Base-by-base conservation (phyloP, 2,329 filamentous ascomycete genomes). In the Penicillium sp. region DNA sequence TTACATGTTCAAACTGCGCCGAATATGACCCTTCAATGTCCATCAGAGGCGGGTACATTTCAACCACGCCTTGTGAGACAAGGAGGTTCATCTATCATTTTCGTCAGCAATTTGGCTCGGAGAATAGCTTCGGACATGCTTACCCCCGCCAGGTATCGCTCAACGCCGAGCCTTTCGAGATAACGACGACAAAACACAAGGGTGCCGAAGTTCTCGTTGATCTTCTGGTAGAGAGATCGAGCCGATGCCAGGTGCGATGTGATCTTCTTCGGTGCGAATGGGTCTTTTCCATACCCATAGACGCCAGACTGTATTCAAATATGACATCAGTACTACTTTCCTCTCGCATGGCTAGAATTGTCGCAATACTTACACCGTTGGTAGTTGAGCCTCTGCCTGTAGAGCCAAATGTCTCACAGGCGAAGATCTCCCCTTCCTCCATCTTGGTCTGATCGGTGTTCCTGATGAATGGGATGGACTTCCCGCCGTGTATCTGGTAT, bases 161-260 rank as follows among this genome's bases (percentile, higher is more conserved):
- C 79, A 18, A 83, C 70, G 0, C 86, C 86, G n/a, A 88, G 74
- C n/a, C 85, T 81, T 44, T 88, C 85, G 31, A 89, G 78, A 61
- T 88, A 87, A 7, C 86, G 82, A 19, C 85, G 79, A 56, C 79
- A 86, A 67, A 88, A 88, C 1, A 85, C 83, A 31, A 89, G 66
- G 0, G 82, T 85, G 19, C 85, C 84, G 58, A 89, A 89, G 59
- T 87, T 86, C 64, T 85, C 81, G 51, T 83, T 79, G 66, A 89
- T 87, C 0, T 78, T 83, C 66, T 83, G 84, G 60, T 85, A 78
- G 41, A 89, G 69, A 6, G 80, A 78, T 59, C 83, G 85, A 13
- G 86, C 85, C 1, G 82, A 84, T 3, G 80, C 75, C 11, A 85
- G 79, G 50, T 74, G 78, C 37, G 33, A 71, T 59, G 10, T 72